Conservation (phyloP, 129 eudicot species). For the Erigeron canadensis region DNA sequence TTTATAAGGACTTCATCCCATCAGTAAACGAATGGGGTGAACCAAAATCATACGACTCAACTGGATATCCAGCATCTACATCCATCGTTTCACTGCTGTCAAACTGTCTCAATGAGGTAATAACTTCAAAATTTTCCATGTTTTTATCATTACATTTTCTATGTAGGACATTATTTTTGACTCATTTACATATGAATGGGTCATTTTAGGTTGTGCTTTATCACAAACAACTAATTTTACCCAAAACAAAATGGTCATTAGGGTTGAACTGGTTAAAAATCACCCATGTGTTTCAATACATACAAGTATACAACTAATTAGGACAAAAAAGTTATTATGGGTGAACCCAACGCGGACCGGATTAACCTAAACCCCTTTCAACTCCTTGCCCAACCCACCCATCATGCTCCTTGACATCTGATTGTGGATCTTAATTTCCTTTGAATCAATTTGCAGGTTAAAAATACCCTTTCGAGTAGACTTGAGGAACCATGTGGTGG, state of each 20-base stretch:
- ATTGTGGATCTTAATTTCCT: background rate
- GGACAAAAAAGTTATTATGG: background rate
- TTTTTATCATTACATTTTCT: background rate
- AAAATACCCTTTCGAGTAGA: constrained; percentile 39
- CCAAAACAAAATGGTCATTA: background rate
- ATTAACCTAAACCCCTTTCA: background rate
- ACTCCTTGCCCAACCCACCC: background rate
- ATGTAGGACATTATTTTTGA: background rate
- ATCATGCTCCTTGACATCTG: constrained; percentile 1
- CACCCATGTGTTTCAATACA: background rate
- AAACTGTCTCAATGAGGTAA: constrained; percentile 74
- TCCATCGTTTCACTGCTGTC: constrained; percentile 59
- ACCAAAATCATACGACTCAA: constrained; percentile 65
- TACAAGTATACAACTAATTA: background rate
- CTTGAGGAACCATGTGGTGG: constrained; percentile 36
- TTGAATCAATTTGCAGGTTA: constrained; percentile 42
- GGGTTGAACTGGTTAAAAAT: background rate
- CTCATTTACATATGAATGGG: background rate
- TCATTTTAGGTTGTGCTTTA: constrained; percentile 4
- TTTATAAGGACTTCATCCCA: constrained; percentile 78
- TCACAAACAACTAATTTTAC: background rate
- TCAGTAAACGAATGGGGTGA: constrained; percentile 73
- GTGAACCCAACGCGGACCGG: background rate
- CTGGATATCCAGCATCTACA: constrained; percentile 71
- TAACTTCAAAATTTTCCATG: background rate